phyloP scores from a whole-genome alignment of 208 protist genomes.

The Acanthamoeba quina region DNA sequence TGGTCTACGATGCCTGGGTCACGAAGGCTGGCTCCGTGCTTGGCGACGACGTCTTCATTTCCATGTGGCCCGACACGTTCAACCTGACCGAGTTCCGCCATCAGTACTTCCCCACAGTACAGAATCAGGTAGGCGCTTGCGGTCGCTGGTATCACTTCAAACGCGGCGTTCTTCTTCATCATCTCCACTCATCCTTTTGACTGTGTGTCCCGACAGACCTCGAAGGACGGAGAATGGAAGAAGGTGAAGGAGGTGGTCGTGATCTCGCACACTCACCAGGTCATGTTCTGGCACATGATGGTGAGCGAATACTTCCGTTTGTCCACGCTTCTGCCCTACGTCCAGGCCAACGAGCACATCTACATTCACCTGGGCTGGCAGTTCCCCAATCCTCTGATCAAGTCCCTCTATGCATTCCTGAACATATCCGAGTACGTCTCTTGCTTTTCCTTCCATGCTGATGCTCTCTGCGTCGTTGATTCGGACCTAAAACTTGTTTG shows the following conservation, averaged over 20 bases:
- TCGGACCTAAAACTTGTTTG: no score
- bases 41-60: constrained; percentile 35
- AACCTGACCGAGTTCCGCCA: not conserved
- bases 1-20: constrained; percentile 24
- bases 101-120: not conserved
- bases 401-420: not conserved
- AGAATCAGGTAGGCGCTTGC: not conserved
- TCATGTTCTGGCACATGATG: constrained; percentile 67
- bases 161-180: not conserved
- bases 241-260: constrained; percentile 63
- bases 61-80: not conserved
- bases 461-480: not conserved
- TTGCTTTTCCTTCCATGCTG: not conserved
- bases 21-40: not conserved
- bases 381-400: not conserved
- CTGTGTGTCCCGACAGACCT: not conserved
- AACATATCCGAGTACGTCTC: not conserved
- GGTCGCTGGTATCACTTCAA: not conserved
- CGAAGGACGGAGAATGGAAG: not conserved
- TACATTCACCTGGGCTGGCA: constrained; percentile 54
- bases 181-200: not conserved
- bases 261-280: constrained; percentile 14
- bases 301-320: constrained; percentile 54
- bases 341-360: constrained; percentile 53
- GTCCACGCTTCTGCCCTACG: constrained; percentile 20